Evolutionary conservation across 2,329 filamentous ascomycete species (phyloP).

Genomic region (Botrytis elliptica): DNA sequence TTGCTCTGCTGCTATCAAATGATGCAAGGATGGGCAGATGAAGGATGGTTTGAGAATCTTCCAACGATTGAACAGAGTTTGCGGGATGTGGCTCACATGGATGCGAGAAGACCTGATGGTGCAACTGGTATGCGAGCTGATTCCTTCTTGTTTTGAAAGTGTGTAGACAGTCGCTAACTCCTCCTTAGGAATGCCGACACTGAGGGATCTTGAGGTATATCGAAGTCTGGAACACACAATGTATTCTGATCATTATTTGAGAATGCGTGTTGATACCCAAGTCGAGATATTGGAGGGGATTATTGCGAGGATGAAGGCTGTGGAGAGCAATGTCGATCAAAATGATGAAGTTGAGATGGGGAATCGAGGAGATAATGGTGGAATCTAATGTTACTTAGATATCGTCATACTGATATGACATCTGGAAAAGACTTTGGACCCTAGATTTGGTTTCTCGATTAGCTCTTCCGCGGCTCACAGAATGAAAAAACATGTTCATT

Average conservation of each 20-base stretch:
- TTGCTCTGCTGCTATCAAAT: neutral
- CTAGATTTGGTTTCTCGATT: neutral
- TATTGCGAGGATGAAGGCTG: neutral
- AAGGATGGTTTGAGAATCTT: neutral
- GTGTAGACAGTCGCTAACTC: neutral
- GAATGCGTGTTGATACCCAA: neutral
- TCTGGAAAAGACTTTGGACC: neutral
- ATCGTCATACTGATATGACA: no score
- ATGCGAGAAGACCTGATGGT: neutral
- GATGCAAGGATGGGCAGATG: neutral
- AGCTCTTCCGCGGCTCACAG: fast-evolving
- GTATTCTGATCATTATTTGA: neutral
- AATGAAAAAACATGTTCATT: neutral
- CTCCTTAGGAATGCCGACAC: neutral
- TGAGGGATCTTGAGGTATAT: fast-evolving
- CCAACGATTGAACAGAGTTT: neutral
- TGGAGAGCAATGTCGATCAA: neutral
- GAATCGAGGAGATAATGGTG: neutral
- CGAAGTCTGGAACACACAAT: neutral
- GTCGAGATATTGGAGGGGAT: neutral
- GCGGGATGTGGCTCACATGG: neutral
- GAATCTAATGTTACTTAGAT: neutral
- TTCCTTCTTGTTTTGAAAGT: neutral
- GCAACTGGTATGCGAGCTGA: neutral
- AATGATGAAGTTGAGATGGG: neutral